Conservation (phyloP, 495 filamentous ascomycete genomes). For the Hypoxylon trugodes region DNA sequence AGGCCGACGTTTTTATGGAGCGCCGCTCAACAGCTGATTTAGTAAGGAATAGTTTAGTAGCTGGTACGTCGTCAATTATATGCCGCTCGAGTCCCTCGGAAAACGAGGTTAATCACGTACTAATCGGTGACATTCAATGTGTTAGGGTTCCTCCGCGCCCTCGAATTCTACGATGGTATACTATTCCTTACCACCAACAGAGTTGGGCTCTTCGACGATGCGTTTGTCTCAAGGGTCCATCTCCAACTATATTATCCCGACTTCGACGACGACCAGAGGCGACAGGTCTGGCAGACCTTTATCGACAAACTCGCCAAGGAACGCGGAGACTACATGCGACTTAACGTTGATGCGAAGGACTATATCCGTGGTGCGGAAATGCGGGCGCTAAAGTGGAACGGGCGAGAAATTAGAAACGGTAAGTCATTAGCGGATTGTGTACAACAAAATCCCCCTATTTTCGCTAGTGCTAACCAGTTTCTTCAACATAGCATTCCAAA, state of each 20-base stretch:
- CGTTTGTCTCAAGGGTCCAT: slow-evolving; percentile 63
- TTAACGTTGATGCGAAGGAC: not conserved
- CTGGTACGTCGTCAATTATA: not conserved
- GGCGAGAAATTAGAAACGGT: slow-evolving; percentile 19
- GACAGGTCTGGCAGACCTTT: slow-evolving; percentile 30
- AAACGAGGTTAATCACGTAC: too few relatives aligned
- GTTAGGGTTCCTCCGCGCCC: slow-evolving; percentile 59
- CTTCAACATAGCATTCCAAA: slow-evolving; percentile 48
- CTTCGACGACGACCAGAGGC: slow-evolving; percentile 24
- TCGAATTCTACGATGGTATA: slow-evolving; percentile 69
- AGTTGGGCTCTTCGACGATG: slow-evolving; percentile 62
- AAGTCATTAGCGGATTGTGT: not conserved
- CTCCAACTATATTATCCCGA: slow-evolving; percentile 55
- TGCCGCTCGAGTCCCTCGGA: too few relatives aligned
- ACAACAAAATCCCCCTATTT: not conserved
- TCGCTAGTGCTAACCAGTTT: not conserved
- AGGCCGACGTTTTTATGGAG: slow-evolving; percentile 48
- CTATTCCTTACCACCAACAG: slow-evolving; percentile 68
- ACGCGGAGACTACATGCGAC: slow-evolving; percentile 2
- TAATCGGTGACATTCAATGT: too few relatives aligned
- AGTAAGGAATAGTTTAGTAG: not conserved
- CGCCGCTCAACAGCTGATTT: not conserved
- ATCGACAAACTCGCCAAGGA: slow-evolving; percentile 27
- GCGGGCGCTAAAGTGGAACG: slow-evolving; percentile 23
- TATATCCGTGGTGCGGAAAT: not conserved